These are phyloP conservation scores for Kokia cookei DNA, from an alignment of 441 rosid species.

Conservation along the genomic window DNA sequence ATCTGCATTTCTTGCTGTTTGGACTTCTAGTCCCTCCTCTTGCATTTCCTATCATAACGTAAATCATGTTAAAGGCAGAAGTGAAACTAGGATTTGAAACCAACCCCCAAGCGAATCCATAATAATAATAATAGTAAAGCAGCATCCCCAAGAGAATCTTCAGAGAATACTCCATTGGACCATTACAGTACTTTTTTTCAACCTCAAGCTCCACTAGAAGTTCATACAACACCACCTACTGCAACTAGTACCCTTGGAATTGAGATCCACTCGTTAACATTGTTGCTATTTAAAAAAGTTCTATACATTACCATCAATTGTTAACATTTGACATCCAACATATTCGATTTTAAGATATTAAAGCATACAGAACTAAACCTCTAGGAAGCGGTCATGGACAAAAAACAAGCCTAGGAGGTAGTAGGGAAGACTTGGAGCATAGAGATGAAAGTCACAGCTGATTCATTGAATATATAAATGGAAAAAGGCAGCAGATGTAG, in stretches of 20 bases:
- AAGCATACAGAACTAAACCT: background rate
- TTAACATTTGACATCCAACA: too few species aligned
- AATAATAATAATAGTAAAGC: background rate
- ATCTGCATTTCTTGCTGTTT: slow-evolving; percentile 69
- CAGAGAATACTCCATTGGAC: background rate
- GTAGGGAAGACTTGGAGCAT: background rate
- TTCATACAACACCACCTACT: background rate
- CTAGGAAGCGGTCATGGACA: background rate
- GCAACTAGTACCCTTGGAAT: background rate
- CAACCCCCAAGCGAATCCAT: background rate
- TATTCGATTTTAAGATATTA: background rate
- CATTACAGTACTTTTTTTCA: background rate
- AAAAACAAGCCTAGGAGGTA: background rate
- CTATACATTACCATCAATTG: too few species aligned
- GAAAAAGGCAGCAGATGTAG: background rate
- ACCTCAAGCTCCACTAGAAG: background rate
- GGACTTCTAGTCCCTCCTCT: slow-evolving; percentile 71
- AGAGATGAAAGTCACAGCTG: background rate
- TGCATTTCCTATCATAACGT: slow-evolving; percentile 59
- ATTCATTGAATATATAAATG: background rate
- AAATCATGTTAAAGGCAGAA: background rate
- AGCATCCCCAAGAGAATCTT: background rate
- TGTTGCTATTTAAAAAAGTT: too few species aligned
- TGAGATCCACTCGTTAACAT: background rate
- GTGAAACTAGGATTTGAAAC: background rate